A percentile compares a stretch with the other conserved stretches of the same genome.
These are phyloP conservation scores for Ustulina deusta DNA, from an alignment of 2,329 filamentous ascomycete species.

Conservation along the genomic window DNA sequence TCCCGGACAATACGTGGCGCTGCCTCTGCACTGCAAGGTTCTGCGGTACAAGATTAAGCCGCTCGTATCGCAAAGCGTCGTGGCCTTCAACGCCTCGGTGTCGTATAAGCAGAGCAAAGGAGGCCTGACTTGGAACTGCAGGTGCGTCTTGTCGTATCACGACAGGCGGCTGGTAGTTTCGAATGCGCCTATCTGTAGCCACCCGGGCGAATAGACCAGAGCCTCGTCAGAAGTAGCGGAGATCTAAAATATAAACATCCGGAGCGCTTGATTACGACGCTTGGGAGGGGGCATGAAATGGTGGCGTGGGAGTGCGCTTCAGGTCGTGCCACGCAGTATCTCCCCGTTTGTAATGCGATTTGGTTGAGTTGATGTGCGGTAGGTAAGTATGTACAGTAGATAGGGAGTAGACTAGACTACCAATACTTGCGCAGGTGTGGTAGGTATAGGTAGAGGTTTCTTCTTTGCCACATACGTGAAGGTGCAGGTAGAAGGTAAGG, in stretches of 20 bases:
- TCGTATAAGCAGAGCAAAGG: not conserved
- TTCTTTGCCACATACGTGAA: too few relatives aligned
- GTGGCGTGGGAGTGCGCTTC: not conserved
- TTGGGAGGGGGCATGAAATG: not conserved
- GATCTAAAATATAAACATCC: not conserved
- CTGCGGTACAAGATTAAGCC: slow-evolving; percentile 7
- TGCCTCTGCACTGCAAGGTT: slow-evolving; percentile 1
- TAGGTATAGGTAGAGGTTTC: too few relatives aligned
- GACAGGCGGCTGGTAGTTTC: slow-evolving; percentile 2
- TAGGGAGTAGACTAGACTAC: not conserved
- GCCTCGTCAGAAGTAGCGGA: not conserved
- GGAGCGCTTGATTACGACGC: not conserved
- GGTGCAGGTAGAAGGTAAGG: too few relatives aligned
- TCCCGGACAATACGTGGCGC: slow-evolving; percentile 19
- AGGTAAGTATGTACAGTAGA: not conserved
- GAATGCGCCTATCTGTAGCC: slow-evolving; percentile 3
- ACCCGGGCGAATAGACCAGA: slow-evolving; percentile 5
- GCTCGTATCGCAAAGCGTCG: slow-evolving; percentile 33
- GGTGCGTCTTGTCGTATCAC: slow-evolving; percentile 23
- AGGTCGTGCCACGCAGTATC: slow-evolving; percentile 4
- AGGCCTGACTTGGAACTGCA: not conserved
- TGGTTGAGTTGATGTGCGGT: not conserved
- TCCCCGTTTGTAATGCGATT: not conserved
- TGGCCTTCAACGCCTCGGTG: not conserved
- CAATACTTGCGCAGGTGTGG: too few relatives aligned